A percentile compares a stretch with the other conserved stretches of the same genome.
phyloP scores from a whole-genome alignment of 2,329 filamentous ascomycete species.

The Aurifilum marmelostoma region DNA sequence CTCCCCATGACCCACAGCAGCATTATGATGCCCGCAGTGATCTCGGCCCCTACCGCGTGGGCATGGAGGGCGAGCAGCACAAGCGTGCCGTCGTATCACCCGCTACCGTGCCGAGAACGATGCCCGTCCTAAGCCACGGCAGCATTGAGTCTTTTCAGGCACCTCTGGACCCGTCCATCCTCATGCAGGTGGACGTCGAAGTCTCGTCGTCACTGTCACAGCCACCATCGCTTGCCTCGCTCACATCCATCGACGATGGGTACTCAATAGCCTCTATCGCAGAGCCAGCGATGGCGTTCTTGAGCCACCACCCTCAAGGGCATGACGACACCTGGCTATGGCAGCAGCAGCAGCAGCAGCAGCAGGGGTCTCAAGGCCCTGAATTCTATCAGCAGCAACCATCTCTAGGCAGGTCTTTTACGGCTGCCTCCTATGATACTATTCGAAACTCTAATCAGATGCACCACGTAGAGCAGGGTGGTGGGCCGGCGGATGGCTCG shows the following conservation, averaged over 20 bases:
- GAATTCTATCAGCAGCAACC: background rate
- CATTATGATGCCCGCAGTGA: background rate
- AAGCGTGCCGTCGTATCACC: background rate
- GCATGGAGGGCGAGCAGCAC: slow-evolving; percentile 5
- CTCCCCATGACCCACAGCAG: background rate
- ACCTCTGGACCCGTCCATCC: slow-evolving; percentile 17
- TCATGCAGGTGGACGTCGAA: slow-evolving; percentile 10
- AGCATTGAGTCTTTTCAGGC: slow-evolving; percentile 17
- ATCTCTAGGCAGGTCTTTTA: background rate
- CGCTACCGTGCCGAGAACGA: background rate
- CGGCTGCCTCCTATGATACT: background rate
- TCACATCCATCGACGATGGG: slow-evolving; percentile 18
- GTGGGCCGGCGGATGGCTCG: background rate
- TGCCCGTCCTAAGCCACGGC: slow-evolving; percentile 8
- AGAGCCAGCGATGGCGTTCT: slow-evolving; percentile 19
- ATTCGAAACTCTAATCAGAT: background rate
- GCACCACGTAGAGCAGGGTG: background rate
- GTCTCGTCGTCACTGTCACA: slow-evolving; percentile 14
- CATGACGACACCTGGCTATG: slow-evolving; percentile 14
- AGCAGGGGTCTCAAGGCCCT: background rate
- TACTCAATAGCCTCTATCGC: slow-evolving; percentile 20
- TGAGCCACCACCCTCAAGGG: slow-evolving; percentile 6
- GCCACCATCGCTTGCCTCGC: slow-evolving; percentile 12
- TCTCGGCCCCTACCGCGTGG: background rate
- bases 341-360: slow-evolving; percentile 3